Base-by-base conservation (phyloP, 2,329 filamentous ascomycete species). In the Fusarium ambrosium region DNA sequence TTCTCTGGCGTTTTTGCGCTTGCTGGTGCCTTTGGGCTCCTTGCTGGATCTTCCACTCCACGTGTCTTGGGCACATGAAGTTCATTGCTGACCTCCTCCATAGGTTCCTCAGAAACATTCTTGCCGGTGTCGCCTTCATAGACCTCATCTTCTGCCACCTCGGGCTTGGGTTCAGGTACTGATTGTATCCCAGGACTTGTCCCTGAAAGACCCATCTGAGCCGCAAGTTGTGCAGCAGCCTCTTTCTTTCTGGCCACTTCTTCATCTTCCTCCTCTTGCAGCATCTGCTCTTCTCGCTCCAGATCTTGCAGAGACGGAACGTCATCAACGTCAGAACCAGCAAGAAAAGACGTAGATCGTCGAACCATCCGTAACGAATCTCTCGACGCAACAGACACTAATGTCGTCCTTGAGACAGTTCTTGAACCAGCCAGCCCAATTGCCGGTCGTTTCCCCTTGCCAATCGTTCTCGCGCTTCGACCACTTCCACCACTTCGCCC, bases 371-470 rank as follows among this genome's bases (percentile, higher is more conserved):
- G 71, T 4, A 78, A 76, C 5, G 83, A 82, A 2, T 84, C 82
- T 59, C 67, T 73, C 22, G 86, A 84, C 4, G 77, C 58, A 20
- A 69, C 62, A 4, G 88, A 89, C 9, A 84, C 84, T n/a, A 91
- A 81, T 2, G 89, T 91, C n/a, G 87, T 89, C 66, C 88, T 84
- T n/a, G 90, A 92, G 0, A 88, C 84, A 11, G 88, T 91, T 66
- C 90, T 85, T 9, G 88, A 87, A 36, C 76, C 78, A 13, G 78
- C 77, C 39, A 82, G 85, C 78, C 58, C 72, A 20, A 66, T 77
- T 65, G 71, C 84, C 32, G 85, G 86, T 51, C 86, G 84, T 79
- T 92, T 92, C 1, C 90, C 90, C 73, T 91, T 91, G 75, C 88
- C 91, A 71, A 87, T 89, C 70, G 84, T 84, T 24, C 89, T 91